These are phyloP conservation scores for Linderina pennispora DNA, from an alignment of 192 early-diverging fungal genomes.

Conservation along the genomic window DNA sequence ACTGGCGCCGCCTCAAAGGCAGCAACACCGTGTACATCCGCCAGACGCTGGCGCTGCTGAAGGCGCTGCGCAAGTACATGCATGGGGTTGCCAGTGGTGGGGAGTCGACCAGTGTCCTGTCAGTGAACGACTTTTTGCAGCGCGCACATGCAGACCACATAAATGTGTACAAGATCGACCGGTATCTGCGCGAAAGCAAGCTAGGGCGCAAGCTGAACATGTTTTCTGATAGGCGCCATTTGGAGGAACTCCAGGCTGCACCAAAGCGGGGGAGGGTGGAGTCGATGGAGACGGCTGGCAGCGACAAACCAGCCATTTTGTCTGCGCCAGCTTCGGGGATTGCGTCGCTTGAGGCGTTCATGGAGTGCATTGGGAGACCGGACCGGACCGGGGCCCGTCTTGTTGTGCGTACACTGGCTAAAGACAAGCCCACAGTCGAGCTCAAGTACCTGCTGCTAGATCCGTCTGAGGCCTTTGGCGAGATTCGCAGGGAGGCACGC, in stretches of 20 bases:
- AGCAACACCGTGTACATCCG: constrained; percentile 71
- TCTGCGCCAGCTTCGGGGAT: constrained; percentile 22
- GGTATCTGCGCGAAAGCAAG: constrained; percentile 61
- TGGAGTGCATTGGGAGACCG: constrained; percentile 29
- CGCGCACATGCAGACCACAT: constrained; percentile 66
- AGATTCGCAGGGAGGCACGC: constrained; percentile 71
- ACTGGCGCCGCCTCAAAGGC: constrained; percentile 61
- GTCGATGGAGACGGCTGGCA: neutral
- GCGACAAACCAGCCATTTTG: neutral
- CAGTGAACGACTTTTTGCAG: constrained; percentile 67
- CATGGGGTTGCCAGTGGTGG: constrained; percentile 1
- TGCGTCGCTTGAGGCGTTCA: constrained; percentile 29
- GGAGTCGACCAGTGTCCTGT: constrained; percentile 24
- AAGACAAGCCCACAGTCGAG: constrained; percentile 2
- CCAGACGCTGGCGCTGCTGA: constrained; percentile 60
- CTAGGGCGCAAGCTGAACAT: constrained; percentile 53
- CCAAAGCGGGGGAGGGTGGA: neutral
- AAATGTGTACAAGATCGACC: constrained; percentile 72
- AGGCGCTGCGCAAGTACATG: constrained; percentile 48
- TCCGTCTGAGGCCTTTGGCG: constrained; percentile 71
- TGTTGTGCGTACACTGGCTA: constrained; percentile 4
- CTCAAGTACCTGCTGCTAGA: constrained; percentile 85
- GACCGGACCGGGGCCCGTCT: constrained; percentile 23
- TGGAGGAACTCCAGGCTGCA: neutral
- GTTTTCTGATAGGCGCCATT: constrained; percentile 26